Evolutionary conservation across 2,329 filamentous ascomycete species (phyloP).

Genomic region (Cercospora janseana): DNA sequence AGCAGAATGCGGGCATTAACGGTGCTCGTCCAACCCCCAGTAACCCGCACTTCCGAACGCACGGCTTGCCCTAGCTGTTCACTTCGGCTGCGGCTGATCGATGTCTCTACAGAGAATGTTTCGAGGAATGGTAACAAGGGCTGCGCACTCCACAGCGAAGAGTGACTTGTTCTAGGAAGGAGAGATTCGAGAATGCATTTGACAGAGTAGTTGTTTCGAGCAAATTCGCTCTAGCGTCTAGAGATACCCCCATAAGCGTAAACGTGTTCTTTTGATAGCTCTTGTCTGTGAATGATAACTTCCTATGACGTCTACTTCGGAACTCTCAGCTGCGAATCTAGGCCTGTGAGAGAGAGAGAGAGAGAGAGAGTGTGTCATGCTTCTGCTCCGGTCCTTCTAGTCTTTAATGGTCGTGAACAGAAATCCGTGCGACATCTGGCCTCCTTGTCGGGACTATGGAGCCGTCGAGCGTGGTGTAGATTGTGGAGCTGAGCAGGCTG

Average conservation of each 20-base stretch:
- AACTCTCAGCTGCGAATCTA: too few species aligned
- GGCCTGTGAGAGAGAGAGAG: too few species aligned
- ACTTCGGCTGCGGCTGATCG: too few species aligned
- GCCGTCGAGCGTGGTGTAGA: too few species aligned
- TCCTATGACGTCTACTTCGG: too few species aligned
- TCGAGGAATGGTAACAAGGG: too few species aligned
- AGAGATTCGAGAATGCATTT: not conserved
- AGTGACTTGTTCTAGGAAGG: not conserved
- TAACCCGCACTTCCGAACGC: not conserved
- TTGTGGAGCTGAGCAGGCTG: too few species aligned
- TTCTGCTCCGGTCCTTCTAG: too few species aligned
- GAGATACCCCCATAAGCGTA: constrained; percentile 4
- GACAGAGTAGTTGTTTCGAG: not conserved
- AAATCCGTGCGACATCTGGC: too few species aligned
- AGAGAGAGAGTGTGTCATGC: too few species aligned
- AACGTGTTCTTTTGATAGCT: not conserved
- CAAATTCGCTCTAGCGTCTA: not conserved
- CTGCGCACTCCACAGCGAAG: not conserved
- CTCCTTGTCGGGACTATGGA: too few species aligned
- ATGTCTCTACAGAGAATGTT: not conserved
- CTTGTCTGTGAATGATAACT: not conserved
- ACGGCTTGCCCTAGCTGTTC: not conserved
- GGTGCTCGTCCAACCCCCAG: constrained; percentile 3
- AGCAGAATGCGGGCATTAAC: not conserved
- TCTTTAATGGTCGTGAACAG: too few species aligned